Evolutionary conservation across 257 asterid genomes (phyloP).

Genomic region (Salvia rosmarinus): DNA sequence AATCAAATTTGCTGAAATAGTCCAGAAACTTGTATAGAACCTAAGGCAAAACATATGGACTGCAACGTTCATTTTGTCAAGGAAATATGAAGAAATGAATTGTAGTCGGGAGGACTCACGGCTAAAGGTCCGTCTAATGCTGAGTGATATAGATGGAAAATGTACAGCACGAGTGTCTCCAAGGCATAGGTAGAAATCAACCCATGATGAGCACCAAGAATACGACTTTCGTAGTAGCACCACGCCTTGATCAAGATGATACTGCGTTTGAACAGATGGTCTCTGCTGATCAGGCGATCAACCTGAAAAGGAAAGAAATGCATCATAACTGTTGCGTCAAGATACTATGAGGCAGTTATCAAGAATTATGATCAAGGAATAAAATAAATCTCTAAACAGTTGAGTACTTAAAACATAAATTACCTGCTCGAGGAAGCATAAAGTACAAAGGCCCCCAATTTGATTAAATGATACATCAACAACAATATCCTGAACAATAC

Average conservation of each 20-base stretch:
- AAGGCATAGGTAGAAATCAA: conserved; percentile 92
- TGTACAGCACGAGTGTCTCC: conserved; percentile 86
- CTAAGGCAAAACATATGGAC: conserved; percentile 44
- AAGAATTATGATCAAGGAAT: neutral
- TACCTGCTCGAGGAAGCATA: conserved; percentile 87
- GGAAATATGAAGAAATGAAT: conserved; percentile 23
- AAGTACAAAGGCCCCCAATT: conserved; percentile 71
- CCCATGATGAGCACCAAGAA: conserved; percentile 92
- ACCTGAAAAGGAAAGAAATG: conserved; percentile 54
- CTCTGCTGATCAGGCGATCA: conserved; percentile 75
- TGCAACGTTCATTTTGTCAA: conserved; percentile 34
- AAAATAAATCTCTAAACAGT: neutral
- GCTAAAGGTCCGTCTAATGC: conserved; percentile 77
- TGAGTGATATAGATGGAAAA: conserved; percentile 81
- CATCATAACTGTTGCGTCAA: conserved; percentile 15
- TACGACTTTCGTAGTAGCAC: conserved; percentile 98
- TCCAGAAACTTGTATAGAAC: conserved; percentile 85
- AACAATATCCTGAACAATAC: conserved; percentile 65
- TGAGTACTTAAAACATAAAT: conserved; percentile 9
- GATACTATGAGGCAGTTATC: conserved; percentile 5
- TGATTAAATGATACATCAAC: conserved; percentile 75
- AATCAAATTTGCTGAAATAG: conserved; percentile 82
- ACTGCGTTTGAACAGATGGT: conserved; percentile 86
- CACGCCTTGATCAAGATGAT: conserved; percentile 86
- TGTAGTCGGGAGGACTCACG: conserved; percentile 52